Evolutionary conservation across 768 basidiomycete genomes (phyloP).

Genomic region (Xerocomus spinulosus): DNA sequence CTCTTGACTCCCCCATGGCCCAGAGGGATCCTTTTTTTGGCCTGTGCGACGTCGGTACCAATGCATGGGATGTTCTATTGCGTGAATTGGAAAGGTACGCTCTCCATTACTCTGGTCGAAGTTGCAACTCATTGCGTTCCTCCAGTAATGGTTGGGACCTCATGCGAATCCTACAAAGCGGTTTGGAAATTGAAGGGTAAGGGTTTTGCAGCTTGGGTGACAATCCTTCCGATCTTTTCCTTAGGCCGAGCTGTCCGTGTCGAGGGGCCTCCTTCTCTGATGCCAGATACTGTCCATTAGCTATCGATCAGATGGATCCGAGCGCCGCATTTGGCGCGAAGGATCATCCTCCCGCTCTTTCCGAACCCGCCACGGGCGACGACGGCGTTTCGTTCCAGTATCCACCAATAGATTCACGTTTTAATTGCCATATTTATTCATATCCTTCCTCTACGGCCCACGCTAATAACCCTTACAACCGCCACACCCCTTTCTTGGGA

Average conservation of each 20-base stretch:
- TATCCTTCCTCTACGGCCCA: too few relatives aligned
- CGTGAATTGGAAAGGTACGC: too few relatives aligned
- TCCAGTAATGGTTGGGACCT: background rate
- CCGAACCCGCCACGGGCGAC: background rate
- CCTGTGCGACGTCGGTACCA: background rate
- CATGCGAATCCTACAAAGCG: background rate
- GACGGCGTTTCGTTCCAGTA: background rate
- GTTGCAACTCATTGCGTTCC: background rate
- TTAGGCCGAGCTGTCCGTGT: background rate
- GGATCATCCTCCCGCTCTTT: background rate
- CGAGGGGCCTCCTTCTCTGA: background rate
- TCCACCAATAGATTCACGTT: too few relatives aligned
- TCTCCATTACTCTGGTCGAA: too few relatives aligned
- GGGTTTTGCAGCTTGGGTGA: background rate
- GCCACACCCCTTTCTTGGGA: too few relatives aligned
- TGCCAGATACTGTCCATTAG: background rate
- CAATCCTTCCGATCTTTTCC: background rate
- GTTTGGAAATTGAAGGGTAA: background rate
- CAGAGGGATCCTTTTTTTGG: background rate
- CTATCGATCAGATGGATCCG: background rate
- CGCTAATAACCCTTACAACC: too few relatives aligned
- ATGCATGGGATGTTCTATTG: background rate
- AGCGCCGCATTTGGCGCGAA: background rate
- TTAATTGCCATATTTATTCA: too few relatives aligned
- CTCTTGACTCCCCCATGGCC: background rate